Evolutionary conservation across 2,329 filamentous ascomycete genomes (phyloP).

Genomic region (Alternaria metachromatica): DNA sequence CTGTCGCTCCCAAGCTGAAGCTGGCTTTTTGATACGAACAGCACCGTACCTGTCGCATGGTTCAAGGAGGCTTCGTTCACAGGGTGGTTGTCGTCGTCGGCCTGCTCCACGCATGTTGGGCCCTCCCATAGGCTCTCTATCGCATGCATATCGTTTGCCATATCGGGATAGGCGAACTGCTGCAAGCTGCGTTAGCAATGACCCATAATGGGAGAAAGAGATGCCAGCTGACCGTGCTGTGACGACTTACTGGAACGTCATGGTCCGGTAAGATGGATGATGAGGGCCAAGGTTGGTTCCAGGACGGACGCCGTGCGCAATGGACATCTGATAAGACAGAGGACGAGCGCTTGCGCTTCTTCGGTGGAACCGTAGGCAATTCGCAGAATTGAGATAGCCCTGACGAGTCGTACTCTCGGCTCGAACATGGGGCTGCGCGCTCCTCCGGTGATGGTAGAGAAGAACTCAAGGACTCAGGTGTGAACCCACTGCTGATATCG

Average conservation of each 20-base stretch:
- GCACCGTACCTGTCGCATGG: neutral
- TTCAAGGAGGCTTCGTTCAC: neutral
- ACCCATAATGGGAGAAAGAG: neutral
- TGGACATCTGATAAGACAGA: neutral
- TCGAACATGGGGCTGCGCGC: neutral
- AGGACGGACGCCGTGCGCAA: neutral
- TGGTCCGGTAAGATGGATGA: neutral
- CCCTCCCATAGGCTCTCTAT: neutral
- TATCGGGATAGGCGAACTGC: neutral
- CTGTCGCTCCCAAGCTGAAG: neutral
- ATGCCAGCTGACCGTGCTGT: neutral
- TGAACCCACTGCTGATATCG: neutral
- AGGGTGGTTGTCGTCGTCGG: neutral
- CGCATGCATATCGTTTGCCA: neutral
- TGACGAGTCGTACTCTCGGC: neutral
- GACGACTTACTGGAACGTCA: neutral
- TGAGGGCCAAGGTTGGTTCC: neutral
- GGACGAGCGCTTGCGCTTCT: neutral
- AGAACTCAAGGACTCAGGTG: neutral
- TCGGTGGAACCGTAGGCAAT: neutral
- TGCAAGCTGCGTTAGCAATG: neutral
- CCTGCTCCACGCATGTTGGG: neutral
- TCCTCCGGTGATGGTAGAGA: neutral
- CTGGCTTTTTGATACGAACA: neutral
- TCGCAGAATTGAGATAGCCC: neutral